These are phyloP conservation scores for Claviceps purpurea DNA, from an alignment of 2,329 filamentous ascomycete species.

Conservation along the genomic window DNA sequence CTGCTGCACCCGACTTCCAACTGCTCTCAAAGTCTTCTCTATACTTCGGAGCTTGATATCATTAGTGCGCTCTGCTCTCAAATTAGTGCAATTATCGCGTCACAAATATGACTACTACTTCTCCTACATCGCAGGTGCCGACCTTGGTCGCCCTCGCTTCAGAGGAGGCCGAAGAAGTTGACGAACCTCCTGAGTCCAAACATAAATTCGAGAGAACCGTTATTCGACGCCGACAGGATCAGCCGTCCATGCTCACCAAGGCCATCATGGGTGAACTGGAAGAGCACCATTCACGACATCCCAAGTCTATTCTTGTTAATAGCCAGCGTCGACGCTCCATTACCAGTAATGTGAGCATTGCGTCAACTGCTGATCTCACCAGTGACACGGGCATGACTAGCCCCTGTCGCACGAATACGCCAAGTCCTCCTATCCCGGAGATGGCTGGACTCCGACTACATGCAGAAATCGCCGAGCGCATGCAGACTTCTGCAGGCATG, in stretches of 20 bases:
- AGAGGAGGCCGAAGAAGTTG: slow-evolving; percentile 62
- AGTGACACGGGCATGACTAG: slow-evolving; percentile 88
- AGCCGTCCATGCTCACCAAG: slow-evolving; percentile 76
- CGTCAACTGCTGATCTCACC: slow-evolving; percentile 84
- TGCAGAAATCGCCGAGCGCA: slow-evolving; percentile 15
- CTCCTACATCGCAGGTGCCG: slow-evolving; percentile 14
- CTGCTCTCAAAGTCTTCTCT: neutral
- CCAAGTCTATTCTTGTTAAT: slow-evolving; percentile 21
- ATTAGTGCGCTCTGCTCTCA: neutral
- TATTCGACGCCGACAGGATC: slow-evolving; percentile 36
- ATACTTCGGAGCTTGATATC: neutral
- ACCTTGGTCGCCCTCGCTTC: slow-evolving; percentile 25
- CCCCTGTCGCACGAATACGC: slow-evolving; percentile 73
- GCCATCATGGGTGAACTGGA: slow-evolving; percentile 61
- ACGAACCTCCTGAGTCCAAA: slow-evolving; percentile 69
- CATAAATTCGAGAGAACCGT: slow-evolving; percentile 32
- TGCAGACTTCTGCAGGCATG: slow-evolving; percentile 13
- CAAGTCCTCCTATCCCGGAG: slow-evolving; percentile 69
- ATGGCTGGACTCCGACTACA: slow-evolving; percentile 32
- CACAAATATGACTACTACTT: slow-evolving; percentile 15
- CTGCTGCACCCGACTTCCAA: neutral
- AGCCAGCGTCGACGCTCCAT: slow-evolving; percentile 46
- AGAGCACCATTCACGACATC: slow-evolving; percentile 32
- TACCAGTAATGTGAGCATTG: slow-evolving; percentile 65
- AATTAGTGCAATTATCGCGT: neutral